Base-by-base conservation (phyloP, 805 yeast species). In the Clavispora vitiphila region DNA sequence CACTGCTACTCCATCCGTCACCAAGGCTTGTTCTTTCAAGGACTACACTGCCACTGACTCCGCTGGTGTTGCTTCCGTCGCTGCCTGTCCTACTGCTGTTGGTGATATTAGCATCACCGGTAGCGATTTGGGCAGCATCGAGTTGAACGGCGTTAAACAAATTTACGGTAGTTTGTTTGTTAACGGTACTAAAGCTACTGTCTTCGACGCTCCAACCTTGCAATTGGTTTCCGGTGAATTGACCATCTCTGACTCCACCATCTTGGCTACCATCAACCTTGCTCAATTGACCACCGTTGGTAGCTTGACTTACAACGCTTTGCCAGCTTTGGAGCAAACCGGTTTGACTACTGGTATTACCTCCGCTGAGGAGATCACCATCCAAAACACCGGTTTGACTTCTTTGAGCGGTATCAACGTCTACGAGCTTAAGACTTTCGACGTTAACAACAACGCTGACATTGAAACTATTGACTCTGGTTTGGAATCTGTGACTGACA, bases 371-470 rank as follows among this genome's bases (percentile, higher is more conserved):
- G 67, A 77, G 44, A 75, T 91, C 54, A 62, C 71, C 62, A 76
- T 86, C 57, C 77, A 91, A 39, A 90, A 86, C 70, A 85, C 93
- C 51, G 72, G 80, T 54, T 74, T 86, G 61, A 74, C 74, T 58
- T 68, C 82, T 38, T 76, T 86, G 58, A 77, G 75, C 42, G 93
- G 93, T 66, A 73, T 84, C 58, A 64, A 67, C 51, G 77, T 76
- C 39, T 66, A 55, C 57, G 43, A 65, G 60, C 60, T 72, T 61
- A 58, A 67, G 60, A 62, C 61, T 39, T 82, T 83, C 71, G 74
- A 91, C 74, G 78, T 93, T 59, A 90, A 89, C 89, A 93, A 93
- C 84, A 93, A 93, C 81, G 71, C 65, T 53, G 77, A 82, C 63
- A 78, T 93, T 65, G 78, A 74, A 54, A 65, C 86, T 46, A 77